Evolutionary conservation across 2,329 filamentous ascomycete species (phyloP).

Genomic region (Venturia nashicola): DNA sequence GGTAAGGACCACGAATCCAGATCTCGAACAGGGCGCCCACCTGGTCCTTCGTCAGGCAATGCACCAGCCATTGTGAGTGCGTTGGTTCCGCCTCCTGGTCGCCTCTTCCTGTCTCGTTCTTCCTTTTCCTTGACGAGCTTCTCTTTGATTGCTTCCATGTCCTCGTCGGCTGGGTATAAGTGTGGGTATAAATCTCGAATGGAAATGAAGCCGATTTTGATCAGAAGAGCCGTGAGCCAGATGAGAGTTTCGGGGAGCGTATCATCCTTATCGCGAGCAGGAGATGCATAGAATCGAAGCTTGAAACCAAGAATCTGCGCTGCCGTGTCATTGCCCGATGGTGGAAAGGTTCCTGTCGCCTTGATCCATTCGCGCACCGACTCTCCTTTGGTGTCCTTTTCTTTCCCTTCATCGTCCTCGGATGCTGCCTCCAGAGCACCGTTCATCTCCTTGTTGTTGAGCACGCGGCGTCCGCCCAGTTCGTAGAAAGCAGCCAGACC

Average conservation of each 20-base stretch:
- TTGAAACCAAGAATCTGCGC: constrained; percentile 96
- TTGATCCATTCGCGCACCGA: constrained; percentile 55
- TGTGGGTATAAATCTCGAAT: constrained; percentile 84
- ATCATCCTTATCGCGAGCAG: constrained; percentile 62
- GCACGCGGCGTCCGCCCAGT: constrained; percentile 59
- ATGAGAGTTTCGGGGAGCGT: constrained; percentile 83
- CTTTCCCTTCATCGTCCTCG: constrained; percentile 9
- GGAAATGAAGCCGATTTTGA: constrained; percentile 96
- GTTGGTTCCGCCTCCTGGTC: constrained; percentile 63
- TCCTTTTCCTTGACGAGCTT: constrained; percentile 63
- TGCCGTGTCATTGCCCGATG: constrained; percentile 76
- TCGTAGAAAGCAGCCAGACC: constrained; percentile 84
- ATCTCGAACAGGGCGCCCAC: constrained; percentile 38
- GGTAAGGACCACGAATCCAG: constrained; percentile 35
- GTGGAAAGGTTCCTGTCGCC: constrained; percentile 68
- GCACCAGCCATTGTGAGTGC: constrained; percentile 79
- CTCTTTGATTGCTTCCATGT: constrained; percentile 63
- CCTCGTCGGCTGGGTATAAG: constrained; percentile 71
- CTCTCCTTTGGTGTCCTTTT: constrained; percentile 4
- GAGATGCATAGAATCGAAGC: constrained; percentile 82
- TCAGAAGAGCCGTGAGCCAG: constrained; percentile 78
- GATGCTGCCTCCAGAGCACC: neutral
- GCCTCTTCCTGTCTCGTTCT: constrained; percentile 60
- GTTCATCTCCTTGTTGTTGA: constrained; percentile 37
- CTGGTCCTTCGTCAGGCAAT: constrained; percentile 62